phyloP scores from a whole-genome alignment of 495 filamentous ascomycete genomes.

The Annulohypoxylon nitens region DNA sequence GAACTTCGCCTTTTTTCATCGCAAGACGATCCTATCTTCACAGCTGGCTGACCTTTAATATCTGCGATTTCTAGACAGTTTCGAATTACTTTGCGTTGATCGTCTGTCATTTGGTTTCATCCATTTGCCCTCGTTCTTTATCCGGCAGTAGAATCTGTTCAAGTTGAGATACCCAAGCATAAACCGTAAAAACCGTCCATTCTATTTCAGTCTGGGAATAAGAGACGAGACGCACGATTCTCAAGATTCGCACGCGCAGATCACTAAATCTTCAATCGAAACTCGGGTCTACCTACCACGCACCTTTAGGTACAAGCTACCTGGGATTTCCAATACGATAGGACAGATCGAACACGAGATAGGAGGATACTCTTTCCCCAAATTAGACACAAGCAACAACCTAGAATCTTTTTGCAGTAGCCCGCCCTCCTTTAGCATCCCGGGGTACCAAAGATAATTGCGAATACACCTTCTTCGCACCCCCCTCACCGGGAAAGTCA shows the following conservation, averaged over 20 bases:
- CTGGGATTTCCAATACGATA: conserved; percentile 17
- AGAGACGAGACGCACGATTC: conserved; percentile 27
- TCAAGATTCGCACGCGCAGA: conserved; percentile 22
- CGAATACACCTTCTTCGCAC: conserved; percentile 30
- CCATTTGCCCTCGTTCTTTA: conserved; percentile 23
- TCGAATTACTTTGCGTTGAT: conserved; percentile 41
- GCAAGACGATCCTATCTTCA: conserved; percentile 20
- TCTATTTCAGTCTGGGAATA: conserved; percentile 23
- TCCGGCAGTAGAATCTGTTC: conserved; percentile 23
- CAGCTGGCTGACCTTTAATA: conserved; percentile 39
- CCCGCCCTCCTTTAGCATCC: conserved; percentile 11
- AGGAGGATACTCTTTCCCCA: conserved; percentile 21
- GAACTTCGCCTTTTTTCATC: conserved; percentile 22
- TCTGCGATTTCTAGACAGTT: conserved; percentile 32
- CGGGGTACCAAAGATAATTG: conserved; percentile 5
- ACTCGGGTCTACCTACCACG: conserved; percentile 35
- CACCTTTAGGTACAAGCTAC: conserved; percentile 12
- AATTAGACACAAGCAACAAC: conserved; percentile 18
- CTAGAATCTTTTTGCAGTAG: conserved; percentile 14
- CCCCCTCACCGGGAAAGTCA: conserved; percentile 27
- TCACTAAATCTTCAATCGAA: conserved; percentile 23
- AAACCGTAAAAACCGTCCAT: conserved; percentile 4
- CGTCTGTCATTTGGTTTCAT: conserved; percentile 27
- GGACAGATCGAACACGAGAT: conserved; percentile 39
- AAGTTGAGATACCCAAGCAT: conserved; percentile 29